Evolutionary conservation across 2,329 filamentous ascomycete species (phyloP).

Genomic region (Alternaria brassicicola): DNA sequence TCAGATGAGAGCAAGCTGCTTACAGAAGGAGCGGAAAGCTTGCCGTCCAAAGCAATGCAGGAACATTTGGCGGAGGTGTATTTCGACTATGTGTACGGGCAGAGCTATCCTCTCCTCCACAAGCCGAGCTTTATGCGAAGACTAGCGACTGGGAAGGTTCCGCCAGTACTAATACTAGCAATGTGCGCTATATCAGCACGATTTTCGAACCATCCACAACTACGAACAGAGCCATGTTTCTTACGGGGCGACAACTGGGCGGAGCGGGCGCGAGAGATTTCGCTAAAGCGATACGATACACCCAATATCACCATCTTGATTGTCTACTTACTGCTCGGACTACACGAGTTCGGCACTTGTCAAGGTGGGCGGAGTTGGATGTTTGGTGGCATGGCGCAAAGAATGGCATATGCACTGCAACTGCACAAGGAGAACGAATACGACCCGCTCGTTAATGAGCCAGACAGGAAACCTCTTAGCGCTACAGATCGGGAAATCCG

Average conservation of each 20-base stretch:
- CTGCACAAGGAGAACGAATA: slow-evolving; percentile 89
- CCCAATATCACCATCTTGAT: slow-evolving; percentile 96
- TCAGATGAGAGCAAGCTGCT: slow-evolving; percentile 77
- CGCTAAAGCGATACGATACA: slow-evolving; percentile 85
- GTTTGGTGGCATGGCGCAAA: slow-evolving; percentile 89
- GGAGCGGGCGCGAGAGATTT: slow-evolving; percentile 82
- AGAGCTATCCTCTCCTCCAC: slow-evolving; percentile 91
- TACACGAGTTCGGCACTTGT: slow-evolving; percentile 97
- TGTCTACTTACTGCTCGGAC: slow-evolving; percentile 82
- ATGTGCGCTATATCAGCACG: slow-evolving; percentile 95
- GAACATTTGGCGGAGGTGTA: slow-evolving; percentile 93
- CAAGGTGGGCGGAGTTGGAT: slow-evolving; percentile 97
- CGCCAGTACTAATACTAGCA: slow-evolving; percentile 89
- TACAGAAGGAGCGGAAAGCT: slow-evolving; percentile 78
- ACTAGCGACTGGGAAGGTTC: slow-evolving; percentile 76
- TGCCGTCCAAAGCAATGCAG: slow-evolving; percentile 86
- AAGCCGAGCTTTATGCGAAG: slow-evolving; percentile 97
- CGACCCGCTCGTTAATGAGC: slow-evolving; percentile 71
- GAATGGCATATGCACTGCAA: slow-evolving; percentile 96
- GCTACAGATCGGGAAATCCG: slow-evolving; percentile 94
- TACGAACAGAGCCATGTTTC: slow-evolving; percentile 78
- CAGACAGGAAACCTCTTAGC: slow-evolving; percentile 70
- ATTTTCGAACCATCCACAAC: slow-evolving; percentile 86
- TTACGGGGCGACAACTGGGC: slow-evolving; percentile 92
- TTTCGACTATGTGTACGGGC: slow-evolving; percentile 94